Conservation (phyloP, 257 asterid species). For the Gynochthodes officinalis region DNA sequence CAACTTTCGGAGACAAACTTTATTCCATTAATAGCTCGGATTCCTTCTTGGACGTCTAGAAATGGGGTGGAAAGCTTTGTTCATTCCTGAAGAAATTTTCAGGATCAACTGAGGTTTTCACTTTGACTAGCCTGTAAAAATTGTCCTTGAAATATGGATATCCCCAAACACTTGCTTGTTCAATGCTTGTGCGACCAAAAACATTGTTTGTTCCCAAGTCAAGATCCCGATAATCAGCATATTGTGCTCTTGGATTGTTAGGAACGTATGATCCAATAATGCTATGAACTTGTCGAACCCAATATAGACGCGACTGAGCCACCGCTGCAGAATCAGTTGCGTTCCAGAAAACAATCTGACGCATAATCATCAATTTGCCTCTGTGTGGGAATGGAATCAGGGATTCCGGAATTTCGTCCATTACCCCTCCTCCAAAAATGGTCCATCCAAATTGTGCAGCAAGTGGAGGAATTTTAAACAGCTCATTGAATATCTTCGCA, state of each 20-base stretch:
- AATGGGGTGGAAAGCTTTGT: no score
- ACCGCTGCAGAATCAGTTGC: background rate
- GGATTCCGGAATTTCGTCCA: no score
- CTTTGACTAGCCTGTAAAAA: no score
- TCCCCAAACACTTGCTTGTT: background rate
- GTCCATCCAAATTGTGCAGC: no score
- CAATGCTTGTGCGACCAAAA: background rate
- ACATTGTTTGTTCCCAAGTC: constrained; percentile 7
- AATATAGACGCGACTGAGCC: no score
- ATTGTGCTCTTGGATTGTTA: background rate
- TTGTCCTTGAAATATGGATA: no score
- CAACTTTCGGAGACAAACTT: no score
- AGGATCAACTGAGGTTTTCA: no score
- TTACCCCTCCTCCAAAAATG: no score
- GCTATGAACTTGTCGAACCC: background rate
- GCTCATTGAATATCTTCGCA: background rate
- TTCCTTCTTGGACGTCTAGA: no score
- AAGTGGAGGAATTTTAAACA: background rate
- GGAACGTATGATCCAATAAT: background rate
- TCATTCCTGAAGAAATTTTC: no score
- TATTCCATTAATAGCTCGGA: no score
- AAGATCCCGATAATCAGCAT: constrained; percentile 5
- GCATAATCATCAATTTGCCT: background rate
- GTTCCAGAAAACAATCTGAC: background rate
- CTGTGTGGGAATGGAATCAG: constrained; percentile 6